These are phyloP conservation scores for Ceratobasidium sp. DNA, from an alignment of 1,284 basidiomycete species.

Conservation along the genomic window DNA sequence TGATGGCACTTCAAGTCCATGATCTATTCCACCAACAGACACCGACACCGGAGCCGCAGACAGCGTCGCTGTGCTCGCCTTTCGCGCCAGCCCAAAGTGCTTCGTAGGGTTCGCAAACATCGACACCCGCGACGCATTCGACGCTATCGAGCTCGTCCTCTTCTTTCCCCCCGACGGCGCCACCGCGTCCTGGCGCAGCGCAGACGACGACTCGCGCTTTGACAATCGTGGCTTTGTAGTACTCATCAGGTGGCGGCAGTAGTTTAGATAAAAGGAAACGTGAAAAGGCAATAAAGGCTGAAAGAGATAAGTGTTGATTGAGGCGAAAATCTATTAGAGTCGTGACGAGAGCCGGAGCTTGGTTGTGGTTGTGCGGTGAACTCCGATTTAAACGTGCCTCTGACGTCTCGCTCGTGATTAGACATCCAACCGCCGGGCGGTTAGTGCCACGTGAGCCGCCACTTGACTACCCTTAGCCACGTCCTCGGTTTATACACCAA, in stretches of 20 bases:
- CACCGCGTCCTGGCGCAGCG: slow-evolving; percentile 27
- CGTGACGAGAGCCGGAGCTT: slow-evolving; percentile 5
- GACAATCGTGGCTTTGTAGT: slow-evolving; percentile 25
- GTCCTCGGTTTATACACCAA: too few relatives aligned
- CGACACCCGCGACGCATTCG: slow-evolving; percentile 23
- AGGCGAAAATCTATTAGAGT: slow-evolving; percentile 9
- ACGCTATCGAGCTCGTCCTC: slow-evolving; percentile 27
- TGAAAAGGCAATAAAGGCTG: background rate
- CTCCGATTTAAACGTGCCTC: slow-evolving; percentile 38
- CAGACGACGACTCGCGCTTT: slow-evolving; percentile 35
- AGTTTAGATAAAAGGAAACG: slow-evolving; percentile 13
- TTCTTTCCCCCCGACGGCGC: slow-evolving; percentile 15
- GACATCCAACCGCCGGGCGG: slow-evolving; percentile 29
- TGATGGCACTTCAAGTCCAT: background rate
- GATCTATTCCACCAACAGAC: slow-evolving; percentile 14
- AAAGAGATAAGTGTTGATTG: slow-evolving; percentile 9
- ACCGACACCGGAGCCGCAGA: slow-evolving; percentile 35
- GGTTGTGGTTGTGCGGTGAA: slow-evolving; percentile 21
- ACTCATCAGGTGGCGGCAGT: slow-evolving; percentile 37
- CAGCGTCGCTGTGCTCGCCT: slow-evolving; percentile 41
- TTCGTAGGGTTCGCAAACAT: slow-evolving; percentile 39
- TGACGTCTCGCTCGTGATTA: slow-evolving; percentile 44
- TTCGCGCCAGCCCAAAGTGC: slow-evolving; percentile 40
- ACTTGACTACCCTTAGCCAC: background rate
- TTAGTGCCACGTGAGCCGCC: slow-evolving; percentile 33